These are phyloP conservation scores for Umbelopsis sp. DNA, from an alignment of 192 early-diverging fungal genomes.

Conservation along the genomic window DNA sequence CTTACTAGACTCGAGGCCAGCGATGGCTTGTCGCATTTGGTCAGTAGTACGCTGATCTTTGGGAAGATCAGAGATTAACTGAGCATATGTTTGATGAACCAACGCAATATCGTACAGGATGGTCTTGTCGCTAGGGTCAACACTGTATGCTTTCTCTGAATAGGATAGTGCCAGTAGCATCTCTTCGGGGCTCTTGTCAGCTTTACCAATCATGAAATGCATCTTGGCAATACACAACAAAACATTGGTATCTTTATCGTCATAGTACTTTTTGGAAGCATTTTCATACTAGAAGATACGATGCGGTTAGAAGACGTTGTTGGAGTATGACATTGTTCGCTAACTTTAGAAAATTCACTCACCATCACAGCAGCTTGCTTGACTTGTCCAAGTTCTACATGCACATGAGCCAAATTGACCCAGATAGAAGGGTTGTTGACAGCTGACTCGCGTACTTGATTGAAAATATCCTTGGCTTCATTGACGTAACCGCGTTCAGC, in stretches of 20 bases:
- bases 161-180: conserved; percentile 61
- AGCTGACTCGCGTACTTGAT: conserved; percentile 47
- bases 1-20: conserved; percentile 53
- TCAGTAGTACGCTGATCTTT: conserved; percentile 59
- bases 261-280: conserved; percentile 55
- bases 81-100: conserved; percentile 82
- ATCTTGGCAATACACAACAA: conserved; percentile 58
- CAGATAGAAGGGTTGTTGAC: conserved; percentile 49
- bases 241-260: conserved; percentile 51
- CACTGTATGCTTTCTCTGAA: conserved; percentile 48
- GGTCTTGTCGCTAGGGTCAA: conserved; percentile 58
- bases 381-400: conserved; percentile 73
- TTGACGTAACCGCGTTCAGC: conserved; percentile 65
- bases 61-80: conserved; percentile 73
- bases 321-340: not conserved
- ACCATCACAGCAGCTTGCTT: conserved; percentile 76
- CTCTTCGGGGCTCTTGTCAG: conserved; percentile 58
- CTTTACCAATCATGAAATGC: conserved; percentile 62
- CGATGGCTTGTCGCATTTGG: conserved; percentile 58
- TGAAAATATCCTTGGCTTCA: conserved; percentile 70
- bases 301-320: not conserved
- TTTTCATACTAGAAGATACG: conserved; percentile 60
- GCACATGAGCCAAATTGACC: conserved; percentile 80
- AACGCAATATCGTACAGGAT: conserved; percentile 75
- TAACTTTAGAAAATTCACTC: conserved; percentile 8